Evolutionary conservation across 257 asterid genomes (phyloP).

Genomic region (Solanum acaule): DNA sequence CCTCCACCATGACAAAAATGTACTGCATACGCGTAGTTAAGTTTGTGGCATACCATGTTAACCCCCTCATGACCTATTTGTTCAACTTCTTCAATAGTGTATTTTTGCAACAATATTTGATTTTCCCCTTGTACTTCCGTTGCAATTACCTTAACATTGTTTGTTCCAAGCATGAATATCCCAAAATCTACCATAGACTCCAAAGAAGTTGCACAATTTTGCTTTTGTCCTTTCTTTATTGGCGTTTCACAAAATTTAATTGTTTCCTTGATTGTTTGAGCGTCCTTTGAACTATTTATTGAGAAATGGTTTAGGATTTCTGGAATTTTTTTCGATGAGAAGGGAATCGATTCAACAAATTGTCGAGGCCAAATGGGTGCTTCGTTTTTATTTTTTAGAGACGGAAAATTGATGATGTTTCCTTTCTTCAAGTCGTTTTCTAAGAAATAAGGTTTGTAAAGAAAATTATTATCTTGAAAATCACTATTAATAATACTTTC

Average conservation of each 20-base stretch:
- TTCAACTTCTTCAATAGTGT: not conserved
- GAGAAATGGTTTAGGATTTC: constrained; percentile 1
- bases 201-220: constrained; percentile 1
- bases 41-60: not conserved
- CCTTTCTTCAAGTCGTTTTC: not conserved
- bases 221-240: not conserved
- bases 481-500: not conserved
- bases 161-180: not conserved
- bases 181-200: constrained; percentile 3
- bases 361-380: constrained; percentile 5
- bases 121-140: not conserved
- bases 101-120: not conserved
- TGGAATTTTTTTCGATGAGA: not conserved
- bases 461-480: not conserved
- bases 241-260: not conserved
- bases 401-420: not conserved
- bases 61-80: not conserved
- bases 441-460: not conserved
- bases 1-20: not conserved
- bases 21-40: not conserved
- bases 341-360: constrained; percentile 6
- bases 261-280: constrained; percentile 1
- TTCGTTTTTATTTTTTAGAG: not conserved
- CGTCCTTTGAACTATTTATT: not conserved
- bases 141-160: not conserved